phyloP scores from a whole-genome alignment of 1,284 basidiomycete genomes.

The Neotropicomus parvogracilis region DNA sequence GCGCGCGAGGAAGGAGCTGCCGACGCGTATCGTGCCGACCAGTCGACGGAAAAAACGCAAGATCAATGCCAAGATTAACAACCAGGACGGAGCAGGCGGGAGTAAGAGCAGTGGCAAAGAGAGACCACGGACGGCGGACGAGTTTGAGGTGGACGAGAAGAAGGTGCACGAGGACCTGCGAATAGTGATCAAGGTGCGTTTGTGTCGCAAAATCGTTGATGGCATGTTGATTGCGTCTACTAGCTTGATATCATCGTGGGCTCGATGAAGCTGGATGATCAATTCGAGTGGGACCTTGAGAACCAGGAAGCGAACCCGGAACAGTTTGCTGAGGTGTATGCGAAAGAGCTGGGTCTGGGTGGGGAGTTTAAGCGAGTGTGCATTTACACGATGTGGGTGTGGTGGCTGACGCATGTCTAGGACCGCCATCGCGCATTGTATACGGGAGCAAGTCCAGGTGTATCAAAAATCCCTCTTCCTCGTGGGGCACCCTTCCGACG shows the following conservation, averaged over 20 bases:
- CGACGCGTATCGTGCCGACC: constrained; percentile 20
- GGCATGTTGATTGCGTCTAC: constrained; percentile 5
- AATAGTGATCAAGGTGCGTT: constrained; percentile 81
- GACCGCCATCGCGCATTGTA: constrained; percentile 93
- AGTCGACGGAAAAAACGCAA: constrained; percentile 32
- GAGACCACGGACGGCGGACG: constrained; percentile 45
- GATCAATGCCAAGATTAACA: constrained; percentile 32
- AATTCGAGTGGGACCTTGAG: constrained; percentile 97
- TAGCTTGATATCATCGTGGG: constrained; percentile 96
- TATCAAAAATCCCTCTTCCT: constrained; percentile 93
- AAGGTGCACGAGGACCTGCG: constrained; percentile 78
- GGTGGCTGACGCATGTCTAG: constrained; percentile 40
- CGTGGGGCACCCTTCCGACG: constrained; percentile 84
- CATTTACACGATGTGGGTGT: neutral
- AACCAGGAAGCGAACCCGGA: constrained; percentile 81
- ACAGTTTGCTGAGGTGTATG: constrained; percentile 87
- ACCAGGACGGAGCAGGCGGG: constrained; percentile 31
- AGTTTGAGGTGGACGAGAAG: constrained; percentile 55
- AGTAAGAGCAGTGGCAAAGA: constrained; percentile 35
- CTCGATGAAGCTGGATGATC: constrained; percentile 90
- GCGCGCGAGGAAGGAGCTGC: constrained; percentile 26
- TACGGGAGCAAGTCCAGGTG: constrained; percentile 91
- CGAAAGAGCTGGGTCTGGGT: constrained; percentile 82
- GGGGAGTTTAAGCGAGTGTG: constrained; percentile 85
- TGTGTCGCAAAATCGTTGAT: constrained; percentile 4